Evolutionary conservation across 129 eudicot species (phyloP), one percentile per base, ranked within the genome.

Genomic region (Mikania micrantha): DNA sequence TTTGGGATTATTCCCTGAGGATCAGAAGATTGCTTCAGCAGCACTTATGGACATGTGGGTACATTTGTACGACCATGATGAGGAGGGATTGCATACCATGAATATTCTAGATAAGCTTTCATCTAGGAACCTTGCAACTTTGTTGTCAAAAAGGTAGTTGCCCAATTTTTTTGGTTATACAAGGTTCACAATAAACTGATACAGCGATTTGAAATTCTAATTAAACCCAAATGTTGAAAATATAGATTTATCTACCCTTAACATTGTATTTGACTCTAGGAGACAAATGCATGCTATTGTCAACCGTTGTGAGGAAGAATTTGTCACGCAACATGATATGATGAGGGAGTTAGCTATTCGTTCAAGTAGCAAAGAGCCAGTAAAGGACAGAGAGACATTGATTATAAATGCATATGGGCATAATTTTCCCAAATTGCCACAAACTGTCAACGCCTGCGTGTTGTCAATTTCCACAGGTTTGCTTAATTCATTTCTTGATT

Each of bases 1-100:
- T 71, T 59, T 81, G n/a, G 82, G 70, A 59, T 73, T 80, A 16
- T 81, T 81, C 69, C 82, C 74, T 47, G 85, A 81, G 69, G 79
- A 81, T 81, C 79, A 77, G 28, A 73, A 69, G 62, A 72, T 81
- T 8, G 21, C 79, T 4, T 71, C 85, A 61, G 13, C 74, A 10
- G 29, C 28, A 16, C 82, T 77, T 11, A 35, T 77, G 74, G 79
- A 81, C 69, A 77, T 81, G 53, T 81, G 85, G 77, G 80, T 48
- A n/a, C 79, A 77, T 58, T 69, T 74, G 27, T 72, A 77, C 54
- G 24, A 64, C 17, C 61, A 76, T 25, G 79, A 81, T 29, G 79
- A 77, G 29, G 63, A 67, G n/a, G 85, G 81, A 60, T 35, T 44
- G n/a, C 9, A 22, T 28, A 72, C 76, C 66, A 3, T 72, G 9